Conservation (phyloP, 2,329 filamentous ascomycete genomes). For the Sarocladium oryzae region DNA sequence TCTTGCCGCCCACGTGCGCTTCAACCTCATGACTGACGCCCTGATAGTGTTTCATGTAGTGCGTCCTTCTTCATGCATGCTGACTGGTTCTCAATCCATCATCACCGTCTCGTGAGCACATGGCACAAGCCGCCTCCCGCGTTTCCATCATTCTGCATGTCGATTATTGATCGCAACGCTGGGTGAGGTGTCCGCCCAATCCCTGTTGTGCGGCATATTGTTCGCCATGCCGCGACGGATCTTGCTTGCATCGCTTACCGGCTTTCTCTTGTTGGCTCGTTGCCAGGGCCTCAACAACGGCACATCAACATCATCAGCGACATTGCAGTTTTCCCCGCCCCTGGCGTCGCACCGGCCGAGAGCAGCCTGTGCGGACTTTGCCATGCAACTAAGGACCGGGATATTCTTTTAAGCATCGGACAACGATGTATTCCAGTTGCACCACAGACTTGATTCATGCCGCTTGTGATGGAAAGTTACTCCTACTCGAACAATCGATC, state of each 20-base stretch:
- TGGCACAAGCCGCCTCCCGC: background rate
- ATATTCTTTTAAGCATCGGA: slow-evolving; percentile 7
- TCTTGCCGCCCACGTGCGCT: background rate
- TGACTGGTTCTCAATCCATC: too few species aligned
- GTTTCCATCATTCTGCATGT: background rate
- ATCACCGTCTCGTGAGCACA: background rate
- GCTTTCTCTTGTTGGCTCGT: background rate
- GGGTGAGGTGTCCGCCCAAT: background rate
- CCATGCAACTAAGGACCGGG: slow-evolving; percentile 6
- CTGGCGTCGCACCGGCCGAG: slow-evolving; percentile 8
- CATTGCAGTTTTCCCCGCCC: slow-evolving; percentile 2
- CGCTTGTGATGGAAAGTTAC: background rate
- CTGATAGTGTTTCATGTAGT: background rate
- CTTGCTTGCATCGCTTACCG: background rate
- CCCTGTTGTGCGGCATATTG: background rate
- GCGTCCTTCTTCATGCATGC: background rate
- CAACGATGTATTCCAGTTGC: background rate
- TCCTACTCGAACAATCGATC: too few species aligned
- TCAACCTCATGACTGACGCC: background rate
- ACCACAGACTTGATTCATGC: background rate
- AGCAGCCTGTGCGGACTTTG: background rate
- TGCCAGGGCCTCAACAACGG: background rate
- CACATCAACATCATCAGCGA: slow-evolving; percentile 3
- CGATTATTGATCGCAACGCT: background rate
- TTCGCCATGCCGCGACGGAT: background rate